Evolutionary conservation across 1,139 yeast species (phyloP).

Genomic region (Blastobotrys niveus): DNA sequence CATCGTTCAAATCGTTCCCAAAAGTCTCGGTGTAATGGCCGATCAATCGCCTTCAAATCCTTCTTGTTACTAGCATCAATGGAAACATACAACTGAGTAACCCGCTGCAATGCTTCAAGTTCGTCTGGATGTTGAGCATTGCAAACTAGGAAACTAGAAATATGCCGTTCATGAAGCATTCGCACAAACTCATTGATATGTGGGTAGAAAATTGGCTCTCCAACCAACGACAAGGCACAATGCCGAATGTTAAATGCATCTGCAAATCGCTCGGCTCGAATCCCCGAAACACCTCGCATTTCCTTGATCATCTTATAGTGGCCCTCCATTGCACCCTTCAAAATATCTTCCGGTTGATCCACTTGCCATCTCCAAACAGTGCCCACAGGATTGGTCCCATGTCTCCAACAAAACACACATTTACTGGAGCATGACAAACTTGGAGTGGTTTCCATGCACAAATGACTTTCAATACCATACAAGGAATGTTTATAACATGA

Average conservation of each 20-base stretch:
- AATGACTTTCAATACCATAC: conserved; percentile 80
- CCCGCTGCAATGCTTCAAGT: conserved; percentile 59
- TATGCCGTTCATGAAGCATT: conserved; percentile 70
- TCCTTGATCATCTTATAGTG: conserved; percentile 90
- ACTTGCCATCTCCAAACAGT: conserved; percentile 96
- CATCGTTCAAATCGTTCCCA: conserved; percentile 86
- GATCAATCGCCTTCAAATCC: conserved; percentile 74
- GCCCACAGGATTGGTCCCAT: conserved; percentile 95
- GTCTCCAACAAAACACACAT: conserved; percentile 97
- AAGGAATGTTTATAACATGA: conserved; percentile 90
- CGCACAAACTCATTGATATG: conserved; percentile 78
- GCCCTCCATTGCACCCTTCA: conserved; percentile 81
- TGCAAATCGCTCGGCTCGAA: conserved; percentile 79
- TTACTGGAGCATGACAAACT: conserved; percentile 89
- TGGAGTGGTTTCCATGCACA: conserved; percentile 93
- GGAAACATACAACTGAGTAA: conserved; percentile 85
- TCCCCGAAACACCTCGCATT: conserved; percentile 94
- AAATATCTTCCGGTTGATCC: conserved; percentile 77
- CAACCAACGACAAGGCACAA: conserved; percentile 87
- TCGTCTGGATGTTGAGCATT: conserved; percentile 95
- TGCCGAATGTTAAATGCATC: conserved; percentile 87
- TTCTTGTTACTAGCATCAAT: conserved; percentile 86
- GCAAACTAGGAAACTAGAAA: conserved; percentile 84
- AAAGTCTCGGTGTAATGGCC: conserved; percentile 84
- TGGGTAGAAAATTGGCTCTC: conserved; percentile 92